Evolutionary conservation across 768 basidiomycete genomes (phyloP).

Genomic region (Tylopilus subfusipes): DNA sequence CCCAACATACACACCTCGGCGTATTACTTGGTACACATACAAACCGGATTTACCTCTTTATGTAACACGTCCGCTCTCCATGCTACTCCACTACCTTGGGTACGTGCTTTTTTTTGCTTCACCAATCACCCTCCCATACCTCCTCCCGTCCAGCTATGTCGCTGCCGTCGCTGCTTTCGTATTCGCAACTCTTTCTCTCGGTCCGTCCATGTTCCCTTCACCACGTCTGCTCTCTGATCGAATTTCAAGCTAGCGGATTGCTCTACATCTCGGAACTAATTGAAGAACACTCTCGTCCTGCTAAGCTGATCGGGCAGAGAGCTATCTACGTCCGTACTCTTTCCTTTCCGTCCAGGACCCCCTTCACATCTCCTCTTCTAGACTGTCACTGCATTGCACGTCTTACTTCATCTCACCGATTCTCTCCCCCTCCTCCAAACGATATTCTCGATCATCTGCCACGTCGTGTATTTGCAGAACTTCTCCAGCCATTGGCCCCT

Average conservation of each 20-base stretch:
- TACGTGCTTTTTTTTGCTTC: conserved; percentile 25
- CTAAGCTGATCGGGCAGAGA: conserved; percentile 80
- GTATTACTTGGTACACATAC: background rate
- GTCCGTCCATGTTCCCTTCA: conserved; percentile 41
- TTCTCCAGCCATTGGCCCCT: conserved; percentile 88
- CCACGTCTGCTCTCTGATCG: conserved; percentile 5
- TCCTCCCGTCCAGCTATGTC: conserved; percentile 52
- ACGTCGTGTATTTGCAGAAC: conserved; percentile 88
- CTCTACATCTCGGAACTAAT: conserved; percentile 94
- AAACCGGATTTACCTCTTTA: background rate
- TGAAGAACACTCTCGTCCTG: conserved; percentile 83
- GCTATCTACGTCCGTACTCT: conserved; percentile 76
- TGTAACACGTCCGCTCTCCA: background rate
- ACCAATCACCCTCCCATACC: background rate
- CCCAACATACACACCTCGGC: conserved; percentile 37
- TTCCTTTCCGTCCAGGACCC: background rate
- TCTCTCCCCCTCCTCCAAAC: conserved; percentile 73
- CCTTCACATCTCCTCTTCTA: conserved; percentile 31
- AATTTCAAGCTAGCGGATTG: conserved; percentile 78
- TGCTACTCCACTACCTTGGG: conserved; percentile 61
- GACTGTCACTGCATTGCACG: conserved; percentile 77
- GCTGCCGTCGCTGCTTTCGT: conserved; percentile 75
- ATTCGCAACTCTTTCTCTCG: conserved; percentile 89
- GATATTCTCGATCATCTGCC: conserved; percentile 77
- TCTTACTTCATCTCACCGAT: conserved; percentile 75